Base-by-base conservation (phyloP, 257 asterid species). In the Ophiorrhiza pumila region DNA sequence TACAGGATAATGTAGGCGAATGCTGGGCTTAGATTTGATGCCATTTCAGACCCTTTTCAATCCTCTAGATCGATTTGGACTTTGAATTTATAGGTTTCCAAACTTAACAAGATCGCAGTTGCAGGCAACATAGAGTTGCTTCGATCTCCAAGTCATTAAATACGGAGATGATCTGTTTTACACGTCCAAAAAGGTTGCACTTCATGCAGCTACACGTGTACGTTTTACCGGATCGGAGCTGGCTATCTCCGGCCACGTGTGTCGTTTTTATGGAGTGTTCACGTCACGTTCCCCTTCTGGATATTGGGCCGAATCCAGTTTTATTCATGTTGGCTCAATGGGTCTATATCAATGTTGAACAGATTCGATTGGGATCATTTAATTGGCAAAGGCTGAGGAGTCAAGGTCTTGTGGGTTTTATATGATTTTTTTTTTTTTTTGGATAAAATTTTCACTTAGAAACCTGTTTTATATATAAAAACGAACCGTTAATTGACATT, bases 1-100 rank as follows among this genome's bases (percentile, higher is more conserved):
- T 93, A 93, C 42, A 91, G 84, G 0, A 93, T 91, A 29, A 92
- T 86, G 85, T 93, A 91, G 7, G 92, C 98, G 35, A 62, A 91
- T 34, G 50, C 68, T 5, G 98, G 95, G 42, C 11, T 84, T 65
- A 75, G 68, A 11, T 77, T 82, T 37, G 91, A 73, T 35, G 90
- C 87, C 94, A 86, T 88, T 60, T 32, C 25, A n/a, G n/a, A n/a
- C n/a, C n/a, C n/a, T n/a, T n/a, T n/a, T n/a, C n/a, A n/a, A n/a
- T n/a, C n/a, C n/a, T n/a, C n/a, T n/a, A n/a, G n/a, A n/a, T n/a
- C n/a, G n/a, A n/a, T n/a, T n/a, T n/a, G n/a, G n/a, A n/a, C n/a
- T n/a, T n/a, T n/a, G n/a, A n/a, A n/a, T n/a, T n/a, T n/a, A n/a
- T n/a, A n/a, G n/a, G n/a, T n/a, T n/a, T n/a, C n/a, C n/a, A n/a